Evolutionary conservation across 2,329 filamentous ascomycete species (phyloP), one percentile per base, ranked within the genome.

Genomic region (Fusarium sp.): DNA sequence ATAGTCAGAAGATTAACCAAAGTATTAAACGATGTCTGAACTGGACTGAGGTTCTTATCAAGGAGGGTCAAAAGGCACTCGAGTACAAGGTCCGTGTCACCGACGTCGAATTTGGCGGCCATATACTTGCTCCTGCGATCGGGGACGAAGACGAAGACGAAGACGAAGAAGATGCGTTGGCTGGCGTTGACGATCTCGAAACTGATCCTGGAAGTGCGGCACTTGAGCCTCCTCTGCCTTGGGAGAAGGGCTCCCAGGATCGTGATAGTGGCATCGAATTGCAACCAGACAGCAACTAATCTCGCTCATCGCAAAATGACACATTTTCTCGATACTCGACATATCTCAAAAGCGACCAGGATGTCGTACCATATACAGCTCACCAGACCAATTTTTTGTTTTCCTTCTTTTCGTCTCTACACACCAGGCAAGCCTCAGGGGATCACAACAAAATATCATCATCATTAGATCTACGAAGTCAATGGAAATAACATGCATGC

Each of bases 1-100:
- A 97, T 80, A 96, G 93, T 75, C 95, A 98, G 79, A 97, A 95
- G 84, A 95, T 98, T 86, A 98, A 98, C 80, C 94, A 97, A 81
- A 97, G 94, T 80, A 88, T 99, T 50, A 97, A 94, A 81, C 89
- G 94, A 53, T 99, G 96, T 81, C 87, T 98, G 38, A 91, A 91
- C 74, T 96, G 94, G 89, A 97, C 95, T 0, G 96, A 99, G 79
- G 92, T 93, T 71, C 88, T 99, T 49, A 97, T 99, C 80, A 92
- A 90, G 54, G 95, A 98, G 76, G 96, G 93, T 10, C 93, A 91
- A 79, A 96, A 94, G 79, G 96, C 96, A 1, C 87, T 99, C 5
- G 92, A 93, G 53, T 97, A 97, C 80, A 88, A 89, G 65, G 94
- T 98, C 32, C 88, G 89, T 35, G 89, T 93, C 13, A 93, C 91